Evolutionary conservation across 768 basidiomycete genomes (phyloP), one percentile per base, ranked within the genome.

Genomic region (Lyophyllum shimeji): DNA sequence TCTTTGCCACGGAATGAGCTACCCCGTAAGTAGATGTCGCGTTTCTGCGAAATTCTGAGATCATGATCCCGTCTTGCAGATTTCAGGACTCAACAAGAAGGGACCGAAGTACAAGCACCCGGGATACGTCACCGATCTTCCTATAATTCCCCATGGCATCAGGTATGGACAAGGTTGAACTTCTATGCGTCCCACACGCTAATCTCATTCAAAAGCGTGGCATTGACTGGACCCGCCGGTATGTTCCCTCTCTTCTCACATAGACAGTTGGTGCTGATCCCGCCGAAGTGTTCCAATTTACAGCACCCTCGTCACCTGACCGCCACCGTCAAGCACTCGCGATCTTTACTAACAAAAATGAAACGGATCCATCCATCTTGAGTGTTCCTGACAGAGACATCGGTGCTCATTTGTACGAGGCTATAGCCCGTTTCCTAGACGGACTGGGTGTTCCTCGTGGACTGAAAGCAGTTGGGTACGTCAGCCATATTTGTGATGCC

Each of bases 111-210:
- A 91, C 72, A 85, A 90, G 67, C 93, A 96, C 69, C 84, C 93
- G 23, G 95, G 93, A 44, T 98, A 98, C 73, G 74, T 80, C 18
- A 86, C 85, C n/a, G 81, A 89, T 60, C 78, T 83, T 48, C 95
- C 95, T 7, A 93, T 98, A 60, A 94, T 98, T 55, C 95, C 95
- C 12, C 95, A 97, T 65, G 95, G 95, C 46, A 77, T 96, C 65
- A 90, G 85, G 85, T 85, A 70, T 56, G 67, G 46, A 47, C 39
- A 13, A 23, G 23, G 7, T 37, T 20, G 57, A 8, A 27, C 25
- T 24, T 45, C 6, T 25, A 7, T 21, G n/a, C n/a, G 2, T 52
- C 17, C 27, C 18, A 11, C 29, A 43, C 23, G 42, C 37, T 52
- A 46, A 13, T 45, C 46, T n/a, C 21, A 6, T 7, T 12, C 49